Conservation (phyloP, 2,329 filamentous ascomycete species). For the Zelopaecilomyces penicillatus region DNA sequence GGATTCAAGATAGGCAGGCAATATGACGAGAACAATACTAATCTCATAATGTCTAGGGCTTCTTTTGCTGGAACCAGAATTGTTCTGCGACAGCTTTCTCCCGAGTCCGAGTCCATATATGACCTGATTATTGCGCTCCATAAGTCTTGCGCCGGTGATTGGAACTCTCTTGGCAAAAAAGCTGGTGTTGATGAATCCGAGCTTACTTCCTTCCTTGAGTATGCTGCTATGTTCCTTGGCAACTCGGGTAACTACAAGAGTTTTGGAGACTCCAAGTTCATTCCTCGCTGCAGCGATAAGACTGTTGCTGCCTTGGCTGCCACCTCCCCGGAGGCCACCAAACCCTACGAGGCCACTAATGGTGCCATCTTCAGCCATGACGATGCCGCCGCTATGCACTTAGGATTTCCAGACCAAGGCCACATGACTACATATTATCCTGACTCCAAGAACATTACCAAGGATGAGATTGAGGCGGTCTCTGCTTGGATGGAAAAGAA, state of each 20-base stretch:
- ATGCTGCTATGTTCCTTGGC: constrained; percentile 69
- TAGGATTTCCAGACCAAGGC: constrained; percentile 66
- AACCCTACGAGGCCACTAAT: constrained; percentile 58
- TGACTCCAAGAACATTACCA: constrained; percentile 63
- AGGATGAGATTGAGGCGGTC: constrained; percentile 64
- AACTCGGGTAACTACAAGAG: constrained; percentile 83
- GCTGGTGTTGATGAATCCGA: constrained; percentile 56
- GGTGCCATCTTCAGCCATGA: constrained; percentile 65
- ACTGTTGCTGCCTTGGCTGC: constrained; percentile 57
- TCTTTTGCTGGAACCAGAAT: constrained; percentile 70
- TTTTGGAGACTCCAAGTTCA: constrained; percentile 78
- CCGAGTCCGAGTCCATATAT: constrained; percentile 73
- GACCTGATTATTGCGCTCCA: constrained; percentile 71
- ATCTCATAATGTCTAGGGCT: constrained; percentile 41
- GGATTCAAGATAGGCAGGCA: too few species aligned
- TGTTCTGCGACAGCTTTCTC: constrained; percentile 72
- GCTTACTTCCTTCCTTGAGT: constrained; percentile 63
- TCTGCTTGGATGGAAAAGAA: constrained; percentile 67
- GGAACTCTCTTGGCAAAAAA: constrained; percentile 57
- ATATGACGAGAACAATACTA: neutral
- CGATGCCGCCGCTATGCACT: constrained; percentile 58
- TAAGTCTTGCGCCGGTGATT: constrained; percentile 58
- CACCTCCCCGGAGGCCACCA: constrained; percentile 50
- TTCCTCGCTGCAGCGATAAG: constrained; percentile 60
- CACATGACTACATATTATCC: constrained; percentile 81